Evolutionary conservation across 176 grass and related monocot species (phyloP), one percentile per base, ranked within the genome.

Genomic region (Raddia distichophylla): DNA sequence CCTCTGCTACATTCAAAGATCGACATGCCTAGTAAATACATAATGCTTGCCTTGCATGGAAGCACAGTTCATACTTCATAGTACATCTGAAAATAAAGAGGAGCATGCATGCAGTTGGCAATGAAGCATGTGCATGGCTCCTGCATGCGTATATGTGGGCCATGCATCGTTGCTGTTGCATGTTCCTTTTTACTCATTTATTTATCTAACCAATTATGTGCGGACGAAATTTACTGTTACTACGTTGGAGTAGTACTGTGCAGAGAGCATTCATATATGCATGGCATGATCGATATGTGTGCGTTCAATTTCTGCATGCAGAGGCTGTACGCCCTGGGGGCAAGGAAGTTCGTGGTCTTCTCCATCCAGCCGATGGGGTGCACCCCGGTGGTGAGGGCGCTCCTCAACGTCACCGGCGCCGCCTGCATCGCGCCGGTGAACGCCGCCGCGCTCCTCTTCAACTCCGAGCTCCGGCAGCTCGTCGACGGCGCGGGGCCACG

Each of bases 301-400:
- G 27, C 27, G 37, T 40, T 34, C n/a, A 52, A 37, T 19, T 14
- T 10, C 3, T 14, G 27, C 27, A 27, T 60, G 13, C 82, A 93
- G 91, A 88, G 73, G 51, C 75, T 90, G 10, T 88, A 93, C 16
- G 71, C 42, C 61, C 69, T 93, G 0, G 91, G 91, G 32, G 91
- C 85, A 2, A 85, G 85, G 69, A 93, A 93, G 76, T 93, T 90
- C 10, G 85, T 88, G 56, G 3, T 93, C 44, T 93, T 93, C 82
- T 86, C 91, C 13, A 82, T 93, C 73, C 91, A 93, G 71, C 76
- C 88, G 50, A 88, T 80, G 7, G 91, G 91, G 19, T 93, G 91
- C 68, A 22, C 83, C 45, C 91, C 91, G 0, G 82, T 83, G 73
- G 91, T 90, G 55, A 58, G 85, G n/a, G 55, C 85, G 13, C 76